Evolutionary conservation across 352 stramenopile genomes (phyloP).

Genomic region (Pelagophyceae sp.): DNA sequence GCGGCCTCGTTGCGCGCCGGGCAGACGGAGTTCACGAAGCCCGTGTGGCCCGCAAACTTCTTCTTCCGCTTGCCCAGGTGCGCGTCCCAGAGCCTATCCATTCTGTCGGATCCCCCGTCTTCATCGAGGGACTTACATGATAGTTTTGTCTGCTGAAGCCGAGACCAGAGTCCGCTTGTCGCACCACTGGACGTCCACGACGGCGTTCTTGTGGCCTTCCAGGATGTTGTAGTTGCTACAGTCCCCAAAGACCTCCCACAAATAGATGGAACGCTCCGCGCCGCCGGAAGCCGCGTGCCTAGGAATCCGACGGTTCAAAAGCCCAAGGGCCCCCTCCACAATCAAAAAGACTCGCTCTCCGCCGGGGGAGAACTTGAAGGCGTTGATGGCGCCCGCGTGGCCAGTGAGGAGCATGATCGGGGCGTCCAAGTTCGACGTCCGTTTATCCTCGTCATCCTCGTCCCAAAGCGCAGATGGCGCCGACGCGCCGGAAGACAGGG

Average conservation of each 20-base stretch:
- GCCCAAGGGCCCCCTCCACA: no score
- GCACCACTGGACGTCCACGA: conserved; percentile 80
- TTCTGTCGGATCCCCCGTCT: conserved; percentile 23
- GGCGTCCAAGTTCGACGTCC: no score
- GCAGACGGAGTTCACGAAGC: conserved; percentile 79
- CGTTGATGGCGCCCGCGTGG: no score
- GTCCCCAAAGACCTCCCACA: conserved; percentile 77
- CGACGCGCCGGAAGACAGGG: no score
- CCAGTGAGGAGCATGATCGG: no score
- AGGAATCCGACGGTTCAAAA: no score
- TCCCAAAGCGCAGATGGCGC: no score
- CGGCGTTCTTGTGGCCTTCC: conserved; percentile 85
- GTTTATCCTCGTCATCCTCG: no score
- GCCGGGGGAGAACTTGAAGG: no score
- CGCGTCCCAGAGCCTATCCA: conserved; percentile 50
- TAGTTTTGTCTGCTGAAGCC: conserved; percentile 78
- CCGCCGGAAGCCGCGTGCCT: conserved; percentile 36
- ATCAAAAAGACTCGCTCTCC: no score
- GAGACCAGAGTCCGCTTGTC: conserved; percentile 73
- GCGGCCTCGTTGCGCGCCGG: conserved; percentile 63
- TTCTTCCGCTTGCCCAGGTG: conserved; percentile 57
- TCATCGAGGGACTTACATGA: conserved; percentile 55
- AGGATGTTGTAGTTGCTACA: conserved; percentile 86
- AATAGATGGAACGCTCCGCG: conserved; percentile 54
- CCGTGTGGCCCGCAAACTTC: conserved; percentile 65